A percentile compares a stretch with the other conserved stretches of the same genome.
Evolutionary conservation across 805 yeast species (phyloP).

Genomic region (Hagleromyces aurorensis): DNA sequence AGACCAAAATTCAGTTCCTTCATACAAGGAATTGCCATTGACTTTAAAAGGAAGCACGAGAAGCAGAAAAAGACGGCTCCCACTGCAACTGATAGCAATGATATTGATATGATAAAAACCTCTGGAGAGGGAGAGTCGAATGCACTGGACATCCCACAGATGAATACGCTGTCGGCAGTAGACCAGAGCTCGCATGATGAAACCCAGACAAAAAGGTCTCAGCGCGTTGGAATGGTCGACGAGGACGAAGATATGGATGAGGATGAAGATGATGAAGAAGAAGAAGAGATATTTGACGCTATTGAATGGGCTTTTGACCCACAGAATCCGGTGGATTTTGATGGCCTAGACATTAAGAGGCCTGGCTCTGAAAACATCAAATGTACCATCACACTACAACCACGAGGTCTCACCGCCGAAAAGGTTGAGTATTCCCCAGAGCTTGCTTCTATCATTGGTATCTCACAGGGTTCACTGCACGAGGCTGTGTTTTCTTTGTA

Average conservation of each 20-base stretch:
- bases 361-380: conserved; percentile 59
- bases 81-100: no score
- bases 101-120: no score
- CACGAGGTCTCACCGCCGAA: conserved; percentile 65
- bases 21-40: conserved; percentile 77
- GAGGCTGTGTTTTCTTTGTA: conserved; percentile 73
- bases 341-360: conserved; percentile 83
- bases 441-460: conserved; percentile 65
- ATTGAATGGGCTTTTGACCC: conserved; percentile 88
- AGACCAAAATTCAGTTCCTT: conserved; percentile 69
- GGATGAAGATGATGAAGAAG: conserved; percentile 13
- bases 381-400: conserved; percentile 70
- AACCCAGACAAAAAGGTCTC: no score
- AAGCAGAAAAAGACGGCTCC: conserved; percentile 3
- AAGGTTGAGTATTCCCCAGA: conserved; percentile 53
- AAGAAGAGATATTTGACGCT: conserved; percentile 29
- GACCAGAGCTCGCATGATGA: no score
- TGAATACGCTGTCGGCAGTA: no score
- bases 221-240: no score
- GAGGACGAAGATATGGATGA: conserved; percentile 10
- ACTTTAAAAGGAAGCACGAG: conserved; percentile 35
- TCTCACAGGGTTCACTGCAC: conserved; percentile 73
- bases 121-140: no score
- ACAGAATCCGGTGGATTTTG: conserved; percentile 51
- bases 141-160: no score